Conservation (phyloP, 139 green algal genomes). For the Chara braunii region DNA sequence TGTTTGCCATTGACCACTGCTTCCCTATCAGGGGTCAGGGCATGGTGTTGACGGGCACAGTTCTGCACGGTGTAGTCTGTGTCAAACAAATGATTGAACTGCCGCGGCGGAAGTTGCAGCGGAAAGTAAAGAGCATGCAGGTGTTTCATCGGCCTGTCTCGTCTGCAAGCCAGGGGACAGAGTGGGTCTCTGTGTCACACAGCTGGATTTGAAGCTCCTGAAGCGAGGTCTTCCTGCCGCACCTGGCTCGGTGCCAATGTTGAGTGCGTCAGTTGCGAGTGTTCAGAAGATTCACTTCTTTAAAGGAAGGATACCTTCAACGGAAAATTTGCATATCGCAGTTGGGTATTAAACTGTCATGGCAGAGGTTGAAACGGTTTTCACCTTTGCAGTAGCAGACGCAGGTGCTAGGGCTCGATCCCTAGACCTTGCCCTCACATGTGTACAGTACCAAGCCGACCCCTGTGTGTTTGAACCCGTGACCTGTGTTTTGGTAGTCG, state of each 20-base stretch:
- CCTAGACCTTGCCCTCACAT: too few species aligned
- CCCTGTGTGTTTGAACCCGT: too few species aligned
- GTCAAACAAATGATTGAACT: conserved; percentile 66
- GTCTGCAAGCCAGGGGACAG: conserved; percentile 61
- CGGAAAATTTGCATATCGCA: conserved; percentile 34
- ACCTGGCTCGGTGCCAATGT: conserved; percentile 1
- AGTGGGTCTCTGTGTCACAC: conserved; percentile 76
- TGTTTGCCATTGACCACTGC: conserved; percentile 91
- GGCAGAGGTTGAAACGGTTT: too few species aligned
- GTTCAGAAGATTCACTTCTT: conserved; percentile 79
- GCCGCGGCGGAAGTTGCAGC: conserved; percentile 56
- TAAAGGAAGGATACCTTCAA: conserved; percentile 40
- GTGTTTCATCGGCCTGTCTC: conserved; percentile 69
- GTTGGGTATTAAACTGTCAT: too few species aligned
- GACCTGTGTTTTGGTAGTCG: too few species aligned
- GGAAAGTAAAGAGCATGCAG: conserved; percentile 83
- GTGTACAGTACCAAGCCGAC: too few species aligned
- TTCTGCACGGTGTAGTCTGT: conserved; percentile 47
- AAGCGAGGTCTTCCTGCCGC: conserved; percentile 62
- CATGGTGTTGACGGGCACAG: conserved; percentile 75
- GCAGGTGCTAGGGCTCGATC: too few species aligned
- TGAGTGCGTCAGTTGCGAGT: conserved; percentile 54
- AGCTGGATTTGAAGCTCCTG: conserved; percentile 69
- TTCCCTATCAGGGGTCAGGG: conserved; percentile 80
- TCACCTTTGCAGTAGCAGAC: too few species aligned